Evolutionary conservation across 2,329 filamentous ascomycete genomes (phyloP), one percentile per base, ranked within the genome.

Genomic region (Aspergillus ochraceoroseus): DNA sequence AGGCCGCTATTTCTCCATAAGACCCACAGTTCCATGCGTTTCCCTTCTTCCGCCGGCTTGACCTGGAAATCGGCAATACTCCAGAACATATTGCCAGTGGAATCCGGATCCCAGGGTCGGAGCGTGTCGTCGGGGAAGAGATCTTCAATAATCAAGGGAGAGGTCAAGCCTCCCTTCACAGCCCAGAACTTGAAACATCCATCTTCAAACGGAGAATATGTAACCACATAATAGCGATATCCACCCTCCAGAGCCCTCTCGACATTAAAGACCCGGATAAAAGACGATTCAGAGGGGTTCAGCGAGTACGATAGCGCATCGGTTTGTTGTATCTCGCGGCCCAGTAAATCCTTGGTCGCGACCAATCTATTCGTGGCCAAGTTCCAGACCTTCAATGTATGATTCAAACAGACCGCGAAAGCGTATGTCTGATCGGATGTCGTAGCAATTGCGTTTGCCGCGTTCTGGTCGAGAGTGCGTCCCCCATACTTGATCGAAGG

Each of bases 161-260:
- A 68, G 49, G 54, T 83, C 73, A 52, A 76, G n/a, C 65, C 76
- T 38, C 82, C 77, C 51, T 81, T 77, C 12, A 84, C 77, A 38
- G 78, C 77, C 87, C 89, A 98, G 59, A 98, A 89, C 63, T 95
- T 96, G 74, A 98, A 96, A 59, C 90, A 83, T 23, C 92, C 85
- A 27, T 82, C 78, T 19, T 88, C 85, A 48, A 92, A 80, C 0
- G 92, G 90, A 7, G 89, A 95, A 63, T 88, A 95, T 6, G 87
- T 90, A 25, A 87, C 80, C 38, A 90, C 77, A 43, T 76, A 75
- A 57, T 80, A 82, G 26, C 66, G 58, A 46, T 72, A 70, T 13
- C 67, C 68, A 11, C 62, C 61, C 36, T 70, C 66, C 18, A 70
- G 53, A 13, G 70, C 67, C 12, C 68, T 67, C 31, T 71, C 66